Percentiles rank a stretch among this genome's conserved stretches.
Conservation (phyloP, 2,329 filamentous ascomycete species). For the Aplosporella prunicola region DNA sequence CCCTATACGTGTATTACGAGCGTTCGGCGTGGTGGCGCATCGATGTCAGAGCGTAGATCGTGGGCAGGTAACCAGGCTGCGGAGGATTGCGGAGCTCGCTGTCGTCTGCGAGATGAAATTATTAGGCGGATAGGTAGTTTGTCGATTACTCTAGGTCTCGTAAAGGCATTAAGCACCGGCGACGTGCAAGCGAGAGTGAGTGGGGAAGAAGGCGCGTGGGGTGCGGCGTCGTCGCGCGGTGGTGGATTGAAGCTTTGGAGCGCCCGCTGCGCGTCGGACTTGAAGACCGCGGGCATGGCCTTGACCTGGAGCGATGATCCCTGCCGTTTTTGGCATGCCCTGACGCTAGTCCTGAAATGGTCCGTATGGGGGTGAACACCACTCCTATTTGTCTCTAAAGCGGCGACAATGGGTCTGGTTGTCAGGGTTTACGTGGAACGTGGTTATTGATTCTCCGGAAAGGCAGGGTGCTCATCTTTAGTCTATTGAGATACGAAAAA, state of each 20-base stretch:
- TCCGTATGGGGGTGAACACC: too few relatives aligned
- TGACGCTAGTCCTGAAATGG: too few relatives aligned
- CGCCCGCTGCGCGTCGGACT: conserved; percentile 31
- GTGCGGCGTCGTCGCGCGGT: conserved; percentile 1
- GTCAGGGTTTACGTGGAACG: too few relatives aligned
- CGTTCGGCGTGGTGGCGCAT: conserved; percentile 7
- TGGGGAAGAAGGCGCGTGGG: background rate
- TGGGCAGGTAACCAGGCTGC: conserved; percentile 3
- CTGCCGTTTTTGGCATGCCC: too few relatives aligned
- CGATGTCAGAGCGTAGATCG: background rate
- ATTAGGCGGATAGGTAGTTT: too few relatives aligned
- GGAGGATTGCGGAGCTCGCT: conserved; percentile 4
- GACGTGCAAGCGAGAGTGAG: conserved; percentile 5
- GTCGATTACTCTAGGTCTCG: background rate
- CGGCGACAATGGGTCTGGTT: too few relatives aligned
- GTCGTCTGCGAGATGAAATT: conserved; percentile 2
- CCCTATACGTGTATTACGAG: background rate
- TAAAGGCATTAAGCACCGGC: background rate
- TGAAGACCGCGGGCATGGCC: too few relatives aligned
- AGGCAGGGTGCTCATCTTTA: too few relatives aligned
- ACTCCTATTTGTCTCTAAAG: too few relatives aligned
- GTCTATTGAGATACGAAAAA: too few relatives aligned
- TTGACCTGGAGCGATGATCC: too few relatives aligned
- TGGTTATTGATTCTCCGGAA: too few relatives aligned
- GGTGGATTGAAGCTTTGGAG: background rate